Evolutionary conservation across 441 rosid genomes (phyloP), one percentile per base, ranked within the genome.

Genomic region (Populus hybrid): DNA sequence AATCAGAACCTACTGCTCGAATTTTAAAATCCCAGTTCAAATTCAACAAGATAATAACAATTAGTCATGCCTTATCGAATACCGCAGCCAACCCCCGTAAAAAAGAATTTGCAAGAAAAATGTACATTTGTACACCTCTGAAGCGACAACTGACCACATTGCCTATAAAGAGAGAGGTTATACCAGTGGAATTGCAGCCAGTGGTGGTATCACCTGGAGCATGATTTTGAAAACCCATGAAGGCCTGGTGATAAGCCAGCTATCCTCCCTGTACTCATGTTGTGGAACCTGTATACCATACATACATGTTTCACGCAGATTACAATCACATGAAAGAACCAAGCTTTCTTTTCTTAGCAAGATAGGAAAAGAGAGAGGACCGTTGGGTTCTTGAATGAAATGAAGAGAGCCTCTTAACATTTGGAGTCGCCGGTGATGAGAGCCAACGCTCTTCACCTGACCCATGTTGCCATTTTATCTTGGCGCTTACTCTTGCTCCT

Each of bases 121-220:
- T n/a, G 14, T 42, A 42, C 14, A 42, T 42, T 42, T 42, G n/a
- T 11, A 11, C 50, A n/a, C 50, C 1, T 26, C 50, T 42, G 50
- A 42, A 28, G 6, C 9, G 42, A 50, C 10, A 26, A n/a, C 46
- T 19, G 3, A 28, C n/a, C 42, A 30, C 38, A 53, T 9, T n/a
- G n/a, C n/a, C 10, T 1, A 23, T 5, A 32, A 2, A 72, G 61
- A 26, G 36, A 7, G 30, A 26, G 76, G n/a, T n/a, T 63, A 61
- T 86, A 92, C 99, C 97, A 68, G 99, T 96, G 71, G 99, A 96
- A 91, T 89, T 92, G 94, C 99, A 95, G 72, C 99, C 99, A 80
- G 92, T 95, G 40, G 99, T 92, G 72, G 97, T 93, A 81, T 95
- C 99, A 46, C 99, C 98, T 74, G 91, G 90, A 72, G 98, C 93